phyloP scores from a whole-genome alignment of 805 yeast genomes.

The Ogataea pilisensis region DNA sequence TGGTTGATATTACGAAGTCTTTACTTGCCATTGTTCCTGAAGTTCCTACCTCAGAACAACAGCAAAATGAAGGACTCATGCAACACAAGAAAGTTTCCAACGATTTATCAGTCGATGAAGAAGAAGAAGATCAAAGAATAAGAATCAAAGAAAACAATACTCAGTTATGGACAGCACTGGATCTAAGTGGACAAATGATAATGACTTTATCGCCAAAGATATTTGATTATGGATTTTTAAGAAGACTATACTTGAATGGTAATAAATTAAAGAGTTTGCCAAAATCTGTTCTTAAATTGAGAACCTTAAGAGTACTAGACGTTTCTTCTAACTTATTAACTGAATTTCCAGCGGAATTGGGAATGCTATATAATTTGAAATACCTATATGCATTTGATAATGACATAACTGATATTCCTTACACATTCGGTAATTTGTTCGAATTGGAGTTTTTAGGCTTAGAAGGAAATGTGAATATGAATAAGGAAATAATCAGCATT shows the following conservation, averaged over 20 bases:
- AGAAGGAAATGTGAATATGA: conserved; percentile 83
- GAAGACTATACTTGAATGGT: conserved; percentile 82
- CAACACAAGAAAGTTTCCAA: conserved; percentile 33
- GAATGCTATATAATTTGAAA: conserved; percentile 73
- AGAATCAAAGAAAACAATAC: conserved; percentile 56
- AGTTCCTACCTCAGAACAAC: conserved; percentile 22
- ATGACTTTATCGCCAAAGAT: conserved; percentile 64
- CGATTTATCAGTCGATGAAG: conserved; percentile 44
- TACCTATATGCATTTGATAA: conserved; percentile 88
- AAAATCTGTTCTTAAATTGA: conserved; percentile 57
- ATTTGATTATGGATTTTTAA: conserved; percentile 78
- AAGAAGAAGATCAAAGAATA: conserved; percentile 63
- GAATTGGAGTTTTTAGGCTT: conserved; percentile 85
- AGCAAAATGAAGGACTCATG: conserved; percentile 35
- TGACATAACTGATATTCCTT: conserved; percentile 68
- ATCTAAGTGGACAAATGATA: conserved; percentile 85
- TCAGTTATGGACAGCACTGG: conserved; percentile 93
- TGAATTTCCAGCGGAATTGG: conserved; percentile 79
- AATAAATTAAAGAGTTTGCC: conserved; percentile 74
- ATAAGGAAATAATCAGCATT: conserved; percentile 56
- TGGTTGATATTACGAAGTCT: conserved; percentile 39
- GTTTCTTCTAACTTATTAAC: conserved; percentile 71
- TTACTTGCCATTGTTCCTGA: conserved; percentile 32
- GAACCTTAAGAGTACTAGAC: conserved; percentile 77
- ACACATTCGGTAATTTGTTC: conserved; percentile 78